Evolutionary conservation across 345 rosid genomes (phyloP).

Genomic region (Psidium friedrichsthalianum): DNA sequence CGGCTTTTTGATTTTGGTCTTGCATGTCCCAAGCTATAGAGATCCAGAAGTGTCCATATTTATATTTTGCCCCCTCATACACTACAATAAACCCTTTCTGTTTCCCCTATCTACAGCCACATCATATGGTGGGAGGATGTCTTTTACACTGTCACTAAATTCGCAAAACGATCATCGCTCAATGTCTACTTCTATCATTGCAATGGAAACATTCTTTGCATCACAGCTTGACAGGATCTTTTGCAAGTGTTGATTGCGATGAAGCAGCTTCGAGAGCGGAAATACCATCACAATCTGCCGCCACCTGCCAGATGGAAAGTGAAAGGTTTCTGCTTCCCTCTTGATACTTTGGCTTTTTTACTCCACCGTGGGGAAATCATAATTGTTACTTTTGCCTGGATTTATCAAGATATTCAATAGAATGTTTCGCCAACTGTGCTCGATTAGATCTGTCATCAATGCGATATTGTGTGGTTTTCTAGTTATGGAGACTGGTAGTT

Average conservation of each 20-base stretch:
- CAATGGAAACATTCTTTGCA: neutral
- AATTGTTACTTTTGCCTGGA: neutral
- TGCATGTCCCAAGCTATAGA: neutral
- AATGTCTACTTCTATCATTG: neutral
- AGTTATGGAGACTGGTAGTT: slow-evolving; percentile 83
- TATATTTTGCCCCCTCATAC: neutral
- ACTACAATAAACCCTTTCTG: neutral
- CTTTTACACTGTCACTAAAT: neutral
- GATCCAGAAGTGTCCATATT: neutral
- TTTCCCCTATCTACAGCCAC: neutral
- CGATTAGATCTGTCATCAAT: neutral
- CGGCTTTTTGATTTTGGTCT: neutral
- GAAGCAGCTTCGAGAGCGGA: slow-evolving; percentile 83
- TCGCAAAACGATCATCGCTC: neutral
- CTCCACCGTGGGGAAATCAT: neutral
- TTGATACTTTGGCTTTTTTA: neutral
- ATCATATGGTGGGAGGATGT: neutral
- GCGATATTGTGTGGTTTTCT: neutral
- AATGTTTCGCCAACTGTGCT: neutral
- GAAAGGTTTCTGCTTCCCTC: slow-evolving; percentile 9
- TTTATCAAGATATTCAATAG: neutral
- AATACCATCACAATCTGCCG: slow-evolving; percentile 80
- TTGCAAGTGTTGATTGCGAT: slow-evolving; percentile 44
- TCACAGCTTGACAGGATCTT: neutral
- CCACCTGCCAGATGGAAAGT: slow-evolving; percentile 83